A percentile compares a stretch with the other conserved stretches of the same genome.
Evolutionary conservation across 1,284 basidiomycete species (phyloP).

Genomic region (Sporisorium sorghi): DNA sequence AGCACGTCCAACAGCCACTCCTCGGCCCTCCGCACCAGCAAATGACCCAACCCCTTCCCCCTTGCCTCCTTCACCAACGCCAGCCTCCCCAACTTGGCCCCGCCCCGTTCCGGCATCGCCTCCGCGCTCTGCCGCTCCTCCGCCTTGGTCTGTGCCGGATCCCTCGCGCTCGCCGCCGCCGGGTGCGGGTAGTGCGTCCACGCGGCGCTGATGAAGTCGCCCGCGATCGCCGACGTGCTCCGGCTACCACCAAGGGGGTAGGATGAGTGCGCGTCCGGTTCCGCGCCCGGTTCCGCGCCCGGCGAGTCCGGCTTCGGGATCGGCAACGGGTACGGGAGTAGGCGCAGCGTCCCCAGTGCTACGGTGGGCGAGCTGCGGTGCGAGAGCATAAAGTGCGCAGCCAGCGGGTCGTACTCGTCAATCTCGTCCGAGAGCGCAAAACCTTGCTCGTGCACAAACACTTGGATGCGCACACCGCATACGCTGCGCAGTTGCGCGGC

Average conservation of each 20-base stretch:
- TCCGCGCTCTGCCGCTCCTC: constrained; percentile 30
- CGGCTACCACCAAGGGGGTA: constrained; percentile 40
- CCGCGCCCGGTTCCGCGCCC: background rate
- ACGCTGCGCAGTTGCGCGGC: constrained; percentile 38
- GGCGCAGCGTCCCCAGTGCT: constrained; percentile 33
- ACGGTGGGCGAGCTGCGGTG: constrained; percentile 8
- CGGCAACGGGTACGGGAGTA: constrained; percentile 42
- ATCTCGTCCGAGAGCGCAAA: constrained; percentile 59
- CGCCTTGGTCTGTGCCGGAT: constrained; percentile 29
- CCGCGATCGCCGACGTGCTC: constrained; percentile 32
- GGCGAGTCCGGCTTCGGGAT: constrained; percentile 41
- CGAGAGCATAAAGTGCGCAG: constrained; percentile 40
- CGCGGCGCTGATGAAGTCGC: constrained; percentile 41
- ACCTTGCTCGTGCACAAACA: constrained; percentile 61
- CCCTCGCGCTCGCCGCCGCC: background rate
- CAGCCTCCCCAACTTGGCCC: constrained; percentile 45
- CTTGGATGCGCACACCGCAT: constrained; percentile 45
- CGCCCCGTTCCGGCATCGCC: constrained; percentile 24
- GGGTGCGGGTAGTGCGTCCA: constrained; percentile 16
- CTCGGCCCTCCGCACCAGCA: constrained; percentile 38
- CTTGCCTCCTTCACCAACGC: constrained; percentile 43
- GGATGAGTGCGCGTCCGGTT: constrained; percentile 23
- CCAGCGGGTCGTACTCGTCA: constrained; percentile 59
- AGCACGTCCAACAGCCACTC: constrained; percentile 25
- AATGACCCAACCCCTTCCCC: constrained; percentile 41